Base-by-base conservation (phyloP, 139 green algal species). In the Chlorella sorokiniana region DNA sequence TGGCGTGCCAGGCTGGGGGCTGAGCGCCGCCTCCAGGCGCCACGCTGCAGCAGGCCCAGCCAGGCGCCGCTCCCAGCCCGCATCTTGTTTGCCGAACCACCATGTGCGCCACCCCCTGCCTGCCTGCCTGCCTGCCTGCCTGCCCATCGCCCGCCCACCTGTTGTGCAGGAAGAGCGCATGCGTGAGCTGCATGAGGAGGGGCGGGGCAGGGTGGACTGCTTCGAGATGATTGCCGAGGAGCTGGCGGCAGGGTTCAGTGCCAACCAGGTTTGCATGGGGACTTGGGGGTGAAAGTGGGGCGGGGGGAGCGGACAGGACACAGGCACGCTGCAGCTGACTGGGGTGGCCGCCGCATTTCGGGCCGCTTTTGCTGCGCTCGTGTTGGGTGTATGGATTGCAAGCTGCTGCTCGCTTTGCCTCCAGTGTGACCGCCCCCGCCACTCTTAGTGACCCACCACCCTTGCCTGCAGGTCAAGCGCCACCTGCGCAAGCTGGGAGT, bases 241-340 rank as follows among this genome's bases (percentile, higher is more conserved):
- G 20, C 72, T 86, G 37, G 63, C 0, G 0, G 82, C 82, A 0
- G 82, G 82, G 16, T 86, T 86, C 74, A 83, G 45, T 16, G 74
- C 45, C 65, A 72, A 73, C 52, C 81, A 85, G 76, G 69, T 82
- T n/a, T n/a, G n/a, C n/a, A n/a, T n/a, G n/a, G n/a, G n/a, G n/a
- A n/a, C n/a, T n/a, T n/a, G n/a, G n/a, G n/a, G n/a, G n/a, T n/a
- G n/a, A n/a, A n/a, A n/a, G n/a, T n/a, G n/a, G n/a, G n/a, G n/a
- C n/a, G n/a, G n/a, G n/a, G n/a, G n/a, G n/a, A n/a, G n/a, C n/a
- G n/a, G n/a, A n/a, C n/a, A n/a, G n/a, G n/a, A n/a, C n/a, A n/a
- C n/a, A n/a, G n/a, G n/a, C n/a, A n/a, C n/a, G n/a, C n/a, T n/a
- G n/a, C n/a, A n/a, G n/a, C n/a, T n/a, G n/a, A n/a, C 48, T 59